phyloP scores from a whole-genome alignment of 768 basidiomycete species.

The Imleria badia region DNA sequence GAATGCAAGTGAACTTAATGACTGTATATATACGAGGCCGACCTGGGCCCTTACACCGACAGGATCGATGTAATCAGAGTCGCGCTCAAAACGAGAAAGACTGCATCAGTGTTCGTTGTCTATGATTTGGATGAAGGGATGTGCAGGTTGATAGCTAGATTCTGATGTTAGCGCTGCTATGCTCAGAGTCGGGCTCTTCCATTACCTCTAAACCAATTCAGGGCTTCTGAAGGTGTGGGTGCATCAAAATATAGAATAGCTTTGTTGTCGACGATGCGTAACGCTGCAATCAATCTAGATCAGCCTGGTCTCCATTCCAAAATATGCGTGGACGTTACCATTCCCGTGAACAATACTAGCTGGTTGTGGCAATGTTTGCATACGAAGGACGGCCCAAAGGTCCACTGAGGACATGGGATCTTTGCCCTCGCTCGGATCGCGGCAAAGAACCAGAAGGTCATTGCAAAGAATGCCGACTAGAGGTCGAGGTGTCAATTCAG shows the following conservation, averaged over 20 bases:
- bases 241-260: constrained; percentile 89
- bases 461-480: constrained; percentile 87
- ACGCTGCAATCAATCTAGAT: constrained; percentile 42
- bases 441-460: constrained; percentile 89
- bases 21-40: constrained; percentile 36
- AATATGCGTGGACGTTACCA: constrained; percentile 41
- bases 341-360: constrained; percentile 89
- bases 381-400: constrained; percentile 93
- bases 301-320: constrained; percentile 1
- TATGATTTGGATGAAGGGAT: constrained; percentile 81
- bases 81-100: constrained; percentile 5
- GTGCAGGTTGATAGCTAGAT: constrained; percentile 81
- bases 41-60: constrained; percentile 17
- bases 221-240: constrained; percentile 77
- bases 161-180: constrained; percentile 4
- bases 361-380: constrained; percentile 91
- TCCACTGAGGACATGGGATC: constrained; percentile 78
- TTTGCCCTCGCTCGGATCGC: constrained; percentile 78
- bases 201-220: constrained; percentile 88
- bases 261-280: constrained; percentile 90
- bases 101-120: constrained; percentile 23
- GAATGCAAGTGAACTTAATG: constrained; percentile 36
- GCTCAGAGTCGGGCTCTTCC: constrained; percentile 8
- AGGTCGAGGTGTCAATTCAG: constrained; percentile 78
- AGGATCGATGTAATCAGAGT: constrained; percentile 3